These are phyloP conservation scores for Colletotrichum eleusines DNA, from an alignment of 2,329 filamentous ascomycete species.

Conservation along the genomic window DNA sequence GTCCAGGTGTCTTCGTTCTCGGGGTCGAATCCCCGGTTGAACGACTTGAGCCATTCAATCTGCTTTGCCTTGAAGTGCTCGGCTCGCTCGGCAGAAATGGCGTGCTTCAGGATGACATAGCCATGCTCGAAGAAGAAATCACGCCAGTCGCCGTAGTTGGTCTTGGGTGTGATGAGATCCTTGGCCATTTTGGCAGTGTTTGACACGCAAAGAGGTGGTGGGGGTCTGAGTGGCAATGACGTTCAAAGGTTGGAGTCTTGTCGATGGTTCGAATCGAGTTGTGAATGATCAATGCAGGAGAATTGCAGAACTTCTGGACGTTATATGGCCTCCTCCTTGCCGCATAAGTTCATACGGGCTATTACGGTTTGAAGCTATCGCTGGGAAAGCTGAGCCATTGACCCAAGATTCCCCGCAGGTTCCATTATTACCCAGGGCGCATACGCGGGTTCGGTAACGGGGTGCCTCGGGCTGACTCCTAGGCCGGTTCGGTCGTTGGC, in stretches of 20 bases:
- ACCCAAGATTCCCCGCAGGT: not conserved
- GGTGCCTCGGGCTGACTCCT: not conserved
- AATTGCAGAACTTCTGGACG: not conserved
- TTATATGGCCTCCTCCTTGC: not conserved
- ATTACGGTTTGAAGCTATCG: not conserved
- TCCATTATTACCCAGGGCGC: not conserved
- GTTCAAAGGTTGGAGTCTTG: not conserved
- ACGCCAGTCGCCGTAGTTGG: conserved; percentile 49
- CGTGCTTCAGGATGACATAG: conserved; percentile 56
- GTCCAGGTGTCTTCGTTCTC: conserved; percentile 56
- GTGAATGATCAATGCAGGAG: not conserved
- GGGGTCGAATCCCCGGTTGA: conserved; percentile 54
- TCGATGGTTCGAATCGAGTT: not conserved
- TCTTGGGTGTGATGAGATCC: conserved; percentile 18
- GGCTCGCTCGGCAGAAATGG: conserved; percentile 53
- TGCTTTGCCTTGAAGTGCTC: conserved; percentile 55
- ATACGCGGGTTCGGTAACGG: not conserved
- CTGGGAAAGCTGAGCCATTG: not conserved
- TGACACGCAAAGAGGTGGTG: not conserved
- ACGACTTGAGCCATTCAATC: conserved; percentile 58
- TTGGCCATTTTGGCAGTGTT: conserved; percentile 15
- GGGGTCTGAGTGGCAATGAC: no score
- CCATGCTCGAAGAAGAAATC: conserved; percentile 58
- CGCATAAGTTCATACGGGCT: not conserved
- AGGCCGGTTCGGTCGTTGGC: conserved; percentile 10